Conservation (phyloP, 192 early-diverging fungal genomes). For the Entomortierella chlamydospora region DNA sequence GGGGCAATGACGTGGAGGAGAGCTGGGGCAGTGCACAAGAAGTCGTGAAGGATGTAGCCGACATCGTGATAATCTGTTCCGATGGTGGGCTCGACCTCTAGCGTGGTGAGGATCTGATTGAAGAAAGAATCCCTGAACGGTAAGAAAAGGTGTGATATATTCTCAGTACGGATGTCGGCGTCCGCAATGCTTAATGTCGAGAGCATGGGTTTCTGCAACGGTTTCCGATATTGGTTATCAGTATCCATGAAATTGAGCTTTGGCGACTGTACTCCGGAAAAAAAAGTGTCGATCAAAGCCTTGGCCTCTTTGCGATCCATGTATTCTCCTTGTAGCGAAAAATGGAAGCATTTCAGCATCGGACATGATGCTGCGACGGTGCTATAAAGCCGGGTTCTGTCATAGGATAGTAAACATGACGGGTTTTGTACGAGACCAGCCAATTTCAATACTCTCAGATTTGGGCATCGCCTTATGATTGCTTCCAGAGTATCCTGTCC, state of each 20-base stretch:
- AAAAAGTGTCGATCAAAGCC: not conserved
- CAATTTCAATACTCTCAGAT: not conserved
- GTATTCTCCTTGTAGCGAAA: not conserved
- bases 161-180: not conserved
- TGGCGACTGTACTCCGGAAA: not conserved
- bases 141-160: not conserved
- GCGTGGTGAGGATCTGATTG: not conserved
- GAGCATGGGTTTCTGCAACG: not conserved
- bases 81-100: not conserved
- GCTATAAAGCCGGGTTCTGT: not conserved
- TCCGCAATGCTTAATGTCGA: not conserved
- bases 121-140: not conserved
- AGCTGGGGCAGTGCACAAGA: slow-evolving; percentile 3
- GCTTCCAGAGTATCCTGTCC: not conserved
- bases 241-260: not conserved
- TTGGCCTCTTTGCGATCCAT: not conserved
- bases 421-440: not conserved
- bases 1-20: slow-evolving; percentile 10
- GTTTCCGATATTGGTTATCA: not conserved
- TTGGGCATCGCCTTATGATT: not conserved
- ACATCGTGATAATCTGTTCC: not conserved
- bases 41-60: not conserved
- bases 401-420: not conserved
- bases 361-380: not conserved
- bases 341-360: not conserved